Percentiles rank a stretch among this genome's conserved stretches.
Conservation (phyloP, 148 eudicot species). For the Rhododendron griersonianum region DNA sequence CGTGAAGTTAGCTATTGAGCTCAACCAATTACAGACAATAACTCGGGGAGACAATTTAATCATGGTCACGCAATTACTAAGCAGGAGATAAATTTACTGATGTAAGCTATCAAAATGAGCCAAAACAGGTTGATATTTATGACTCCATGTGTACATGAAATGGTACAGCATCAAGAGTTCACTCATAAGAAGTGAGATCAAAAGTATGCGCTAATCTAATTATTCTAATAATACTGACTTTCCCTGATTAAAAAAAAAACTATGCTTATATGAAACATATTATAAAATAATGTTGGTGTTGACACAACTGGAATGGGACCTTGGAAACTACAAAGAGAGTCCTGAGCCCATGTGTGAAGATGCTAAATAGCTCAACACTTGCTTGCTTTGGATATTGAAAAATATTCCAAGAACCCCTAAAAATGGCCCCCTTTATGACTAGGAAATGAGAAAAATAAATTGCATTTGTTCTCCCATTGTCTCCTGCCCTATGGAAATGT, state of each 20-base stretch:
- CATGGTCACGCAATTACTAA: too few relatives aligned
- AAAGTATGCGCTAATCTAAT: background rate
- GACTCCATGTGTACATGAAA: too few relatives aligned
- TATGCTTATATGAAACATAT: background rate
- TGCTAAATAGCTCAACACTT: conserved; percentile 19
- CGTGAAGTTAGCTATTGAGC: too few relatives aligned
- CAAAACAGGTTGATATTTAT: too few relatives aligned
- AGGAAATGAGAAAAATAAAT: conserved; percentile 1
- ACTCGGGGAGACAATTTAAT: too few relatives aligned
- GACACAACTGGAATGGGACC: conserved; percentile 22
- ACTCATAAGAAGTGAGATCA: too few relatives aligned
- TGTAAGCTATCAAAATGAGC: too few relatives aligned
- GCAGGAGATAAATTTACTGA: too few relatives aligned
- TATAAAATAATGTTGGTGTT: background rate
- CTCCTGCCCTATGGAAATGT: background rate
- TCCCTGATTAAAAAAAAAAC: too few relatives aligned
- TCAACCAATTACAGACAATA: too few relatives aligned
- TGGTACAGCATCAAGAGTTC: too few relatives aligned
- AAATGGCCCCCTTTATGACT: conserved; percentile 12
- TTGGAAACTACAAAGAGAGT: conserved; percentile 30
- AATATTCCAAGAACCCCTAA: background rate
- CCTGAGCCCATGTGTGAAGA: conserved; percentile 28
- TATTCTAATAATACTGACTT: too few relatives aligned
- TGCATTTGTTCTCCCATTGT: conserved; percentile 13
- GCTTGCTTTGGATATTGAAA: conserved; percentile 6